Evolutionary conservation across 805 yeast species (phyloP).

Genomic region (Yarrowia divulgata): DNA sequence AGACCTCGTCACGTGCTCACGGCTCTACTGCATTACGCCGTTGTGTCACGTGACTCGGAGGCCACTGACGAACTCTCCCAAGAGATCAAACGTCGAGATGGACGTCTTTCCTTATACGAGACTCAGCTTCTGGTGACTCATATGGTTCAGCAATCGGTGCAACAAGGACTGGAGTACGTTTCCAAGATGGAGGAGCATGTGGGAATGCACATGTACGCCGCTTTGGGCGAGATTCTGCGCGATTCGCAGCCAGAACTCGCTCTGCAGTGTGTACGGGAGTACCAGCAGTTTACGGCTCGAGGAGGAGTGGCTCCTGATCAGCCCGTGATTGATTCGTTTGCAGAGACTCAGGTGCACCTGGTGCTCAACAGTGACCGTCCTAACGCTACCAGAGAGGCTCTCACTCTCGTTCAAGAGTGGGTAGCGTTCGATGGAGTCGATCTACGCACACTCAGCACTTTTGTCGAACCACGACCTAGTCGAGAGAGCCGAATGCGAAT

Average conservation of each 20-base stretch:
- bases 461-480: neutral
- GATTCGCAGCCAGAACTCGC: slow-evolving; percentile 6
- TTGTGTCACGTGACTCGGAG: slow-evolving; percentile 18
- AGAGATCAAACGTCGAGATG: slow-evolving; percentile 36
- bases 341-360: slow-evolving; percentile 19
- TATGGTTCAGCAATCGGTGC: slow-evolving; percentile 6
- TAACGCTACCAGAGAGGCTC: slow-evolving; percentile 1
- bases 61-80: slow-evolving; percentile 2
- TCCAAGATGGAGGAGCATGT: slow-evolving; percentile 16
- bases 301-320: neutral
- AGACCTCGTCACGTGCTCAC: slow-evolving; percentile 29
- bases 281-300: slow-evolving; percentile 1
- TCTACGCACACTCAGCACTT: neutral
- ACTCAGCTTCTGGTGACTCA: slow-evolving; percentile 33
- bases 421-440: slow-evolving; percentile 22
- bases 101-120: slow-evolving; percentile 8
- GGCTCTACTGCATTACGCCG: slow-evolving; percentile 22
- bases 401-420: slow-evolving; percentile 15
- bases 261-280: neutral
- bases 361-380: slow-evolving; percentile 2
- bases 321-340: slow-evolving; percentile 14
- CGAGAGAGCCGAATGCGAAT: slow-evolving; percentile 6
- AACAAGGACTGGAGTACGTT: slow-evolving; percentile 4
- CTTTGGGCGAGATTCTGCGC: slow-evolving; percentile 7
- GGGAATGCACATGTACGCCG: slow-evolving; percentile 23